Evolutionary conservation across 805 yeast species (phyloP).

Genomic region (Spathaspora hagerdaliae): DNA sequence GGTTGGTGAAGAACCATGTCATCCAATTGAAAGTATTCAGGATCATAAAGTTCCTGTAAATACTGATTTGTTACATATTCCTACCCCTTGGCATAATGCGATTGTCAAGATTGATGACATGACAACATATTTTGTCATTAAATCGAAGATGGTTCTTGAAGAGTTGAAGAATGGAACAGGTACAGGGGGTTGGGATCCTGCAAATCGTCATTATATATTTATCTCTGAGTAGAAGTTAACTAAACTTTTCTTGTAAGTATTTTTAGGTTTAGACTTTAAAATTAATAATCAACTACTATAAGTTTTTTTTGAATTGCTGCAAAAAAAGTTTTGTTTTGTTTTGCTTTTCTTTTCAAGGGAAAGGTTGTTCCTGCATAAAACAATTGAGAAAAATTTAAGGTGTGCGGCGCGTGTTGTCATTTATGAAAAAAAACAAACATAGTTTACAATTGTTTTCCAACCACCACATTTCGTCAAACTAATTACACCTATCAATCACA

Average conservation of each 20-base stretch:
- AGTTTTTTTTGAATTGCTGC: background rate
- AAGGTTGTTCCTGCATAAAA: background rate
- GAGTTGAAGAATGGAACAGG: conserved; percentile 15
- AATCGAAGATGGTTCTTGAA: conserved; percentile 14
- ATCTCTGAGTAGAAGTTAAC: background rate
- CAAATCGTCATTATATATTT: conserved; percentile 7
- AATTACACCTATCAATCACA: conserved; percentile 1
- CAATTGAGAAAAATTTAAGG: background rate
- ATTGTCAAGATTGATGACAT: conserved; percentile 41
- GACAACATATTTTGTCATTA: conserved; percentile 20
- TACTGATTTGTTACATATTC: conserved; percentile 56
- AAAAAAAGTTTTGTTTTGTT: background rate
- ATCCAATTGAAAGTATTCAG: conserved; percentile 44
- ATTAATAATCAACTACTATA: background rate
- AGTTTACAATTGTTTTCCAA: too few relatives aligned
- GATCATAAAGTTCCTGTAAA: conserved; percentile 34
- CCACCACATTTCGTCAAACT: too few relatives aligned
- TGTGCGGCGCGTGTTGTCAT: too few relatives aligned
- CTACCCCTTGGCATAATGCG: conserved; percentile 66
- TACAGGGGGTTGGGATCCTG: conserved; percentile 21
- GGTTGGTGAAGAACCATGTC: conserved; percentile 41
- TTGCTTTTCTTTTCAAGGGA: background rate
- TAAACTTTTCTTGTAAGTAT: background rate
- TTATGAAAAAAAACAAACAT: too few relatives aligned
- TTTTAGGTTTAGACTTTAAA: background rate